Evolutionary conservation across 176 grass and related monocot genomes (phyloP).

Genomic region (Secale cereale): DNA sequence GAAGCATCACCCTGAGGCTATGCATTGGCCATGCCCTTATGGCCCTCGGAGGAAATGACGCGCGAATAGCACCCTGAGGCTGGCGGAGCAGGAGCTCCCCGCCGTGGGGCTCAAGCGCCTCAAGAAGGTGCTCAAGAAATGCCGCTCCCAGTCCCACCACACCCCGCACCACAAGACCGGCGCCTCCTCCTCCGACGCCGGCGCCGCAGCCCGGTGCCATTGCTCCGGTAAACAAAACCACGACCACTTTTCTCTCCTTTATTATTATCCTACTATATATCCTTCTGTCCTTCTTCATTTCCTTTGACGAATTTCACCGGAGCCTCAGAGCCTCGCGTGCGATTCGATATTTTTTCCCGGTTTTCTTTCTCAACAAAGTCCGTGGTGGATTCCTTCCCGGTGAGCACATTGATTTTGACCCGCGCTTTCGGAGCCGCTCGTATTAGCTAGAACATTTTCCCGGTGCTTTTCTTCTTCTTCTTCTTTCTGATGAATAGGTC

Average conservation of each 20-base stretch:
- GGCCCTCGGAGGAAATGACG: too few species aligned
- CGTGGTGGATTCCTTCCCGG: not conserved
- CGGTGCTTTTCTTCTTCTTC: not conserved
- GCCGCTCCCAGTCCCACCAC: slow-evolving; percentile 39
- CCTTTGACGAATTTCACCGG: too few species aligned
- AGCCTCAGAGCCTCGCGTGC: too few species aligned
- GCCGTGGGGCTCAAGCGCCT: slow-evolving; percentile 73
- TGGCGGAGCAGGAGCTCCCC: slow-evolving; percentile 52
- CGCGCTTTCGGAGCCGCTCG: not conserved
- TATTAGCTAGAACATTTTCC: not conserved
- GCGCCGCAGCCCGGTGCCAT: slow-evolving; percentile 20
- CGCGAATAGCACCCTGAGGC: too few species aligned
- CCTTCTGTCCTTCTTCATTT: too few species aligned
- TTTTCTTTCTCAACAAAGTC: too few species aligned
- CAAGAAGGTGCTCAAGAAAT: slow-evolving; percentile 84
- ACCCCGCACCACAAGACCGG: not conserved
- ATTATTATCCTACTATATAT: too few species aligned
- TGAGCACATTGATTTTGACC: not conserved
- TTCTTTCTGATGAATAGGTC: not conserved
- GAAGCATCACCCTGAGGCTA: too few species aligned
- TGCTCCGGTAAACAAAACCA: too few species aligned
- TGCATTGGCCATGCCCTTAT: too few species aligned
- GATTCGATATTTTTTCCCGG: too few species aligned
- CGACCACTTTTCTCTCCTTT: too few species aligned
- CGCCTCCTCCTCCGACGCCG: not conserved